Evolutionary conservation across 371 early-diverging fungal species (phyloP).

Genomic region (Sporodiniella umbellata): DNA sequence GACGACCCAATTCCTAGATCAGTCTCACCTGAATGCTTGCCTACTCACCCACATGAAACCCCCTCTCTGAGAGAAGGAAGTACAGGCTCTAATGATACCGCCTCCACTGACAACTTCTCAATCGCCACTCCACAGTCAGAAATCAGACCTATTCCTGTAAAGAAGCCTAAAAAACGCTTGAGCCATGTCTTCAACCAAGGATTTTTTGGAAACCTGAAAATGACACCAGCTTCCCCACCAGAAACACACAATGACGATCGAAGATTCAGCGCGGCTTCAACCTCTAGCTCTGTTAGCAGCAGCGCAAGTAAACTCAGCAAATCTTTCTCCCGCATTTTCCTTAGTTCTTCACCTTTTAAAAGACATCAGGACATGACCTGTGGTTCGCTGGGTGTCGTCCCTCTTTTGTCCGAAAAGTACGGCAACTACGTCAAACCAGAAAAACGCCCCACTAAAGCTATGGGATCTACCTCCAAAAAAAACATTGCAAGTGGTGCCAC

Average conservation of each 20-base stretch:
- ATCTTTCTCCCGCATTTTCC: slow-evolving; percentile 16
- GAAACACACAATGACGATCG: slow-evolving; percentile 1
- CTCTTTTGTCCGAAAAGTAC: slow-evolving; percentile 30
- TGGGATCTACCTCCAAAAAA: slow-evolving; percentile 30
- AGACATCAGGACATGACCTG: slow-evolving; percentile 15
- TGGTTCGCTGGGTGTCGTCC: slow-evolving; percentile 10
- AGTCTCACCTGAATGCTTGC: slow-evolving; percentile 14
- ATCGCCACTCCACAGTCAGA: slow-evolving; percentile 1
- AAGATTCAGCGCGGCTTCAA: slow-evolving; percentile 11
- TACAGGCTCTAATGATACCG: slow-evolving; percentile 22
- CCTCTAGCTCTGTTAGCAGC: slow-evolving; percentile 18
- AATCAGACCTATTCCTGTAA: neutral
- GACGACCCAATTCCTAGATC: slow-evolving; percentile 23
- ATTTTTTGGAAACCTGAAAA: slow-evolving; percentile 20
- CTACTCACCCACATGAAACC: slow-evolving; percentile 10
- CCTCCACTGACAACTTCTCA: slow-evolving; percentile 14
- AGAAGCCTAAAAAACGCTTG: neutral
- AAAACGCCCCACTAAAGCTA: slow-evolving; percentile 19
- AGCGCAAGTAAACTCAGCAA: slow-evolving; percentile 20
- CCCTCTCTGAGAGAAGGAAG: slow-evolving; percentile 7
- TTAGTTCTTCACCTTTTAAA: slow-evolving; percentile 1
- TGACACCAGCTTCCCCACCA: slow-evolving; percentile 10
- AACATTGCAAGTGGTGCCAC: slow-evolving; percentile 49
- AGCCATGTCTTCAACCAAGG: slow-evolving; percentile 10
- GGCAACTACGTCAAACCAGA: slow-evolving; percentile 39